These are phyloP conservation scores for Mortierella sp. DNA, from an alignment of 371 early-diverging fungal species.

Conservation along the genomic window DNA sequence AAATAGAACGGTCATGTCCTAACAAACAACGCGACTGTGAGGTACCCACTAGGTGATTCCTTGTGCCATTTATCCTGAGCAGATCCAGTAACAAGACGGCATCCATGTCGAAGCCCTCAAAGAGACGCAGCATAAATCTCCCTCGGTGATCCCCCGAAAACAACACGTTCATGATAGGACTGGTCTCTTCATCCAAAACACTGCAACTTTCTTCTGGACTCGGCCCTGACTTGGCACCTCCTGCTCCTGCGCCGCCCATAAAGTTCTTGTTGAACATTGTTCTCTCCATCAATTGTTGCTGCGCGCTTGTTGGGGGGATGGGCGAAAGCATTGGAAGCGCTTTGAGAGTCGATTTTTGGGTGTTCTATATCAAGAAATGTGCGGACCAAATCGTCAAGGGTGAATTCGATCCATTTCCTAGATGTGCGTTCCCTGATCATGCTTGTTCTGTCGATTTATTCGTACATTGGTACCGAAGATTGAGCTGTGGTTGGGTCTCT, in stretches of 20 bases:
- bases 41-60: constrained; percentile 9
- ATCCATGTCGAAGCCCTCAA: constrained; percentile 40
- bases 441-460: background rate
- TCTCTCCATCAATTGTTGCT: constrained; percentile 31
- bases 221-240: background rate
- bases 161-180: constrained; percentile 45
- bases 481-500: background rate
- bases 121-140: constrained; percentile 23
- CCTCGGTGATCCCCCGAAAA: constrained; percentile 33
- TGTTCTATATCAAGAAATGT: constrained; percentile 11
- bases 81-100: constrained; percentile 23
- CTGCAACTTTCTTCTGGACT: constrained; percentile 6
- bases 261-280: constrained; percentile 32
- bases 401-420: background rate
- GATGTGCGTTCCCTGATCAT: background rate
- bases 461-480: constrained; percentile 33
- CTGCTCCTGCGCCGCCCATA: background rate
- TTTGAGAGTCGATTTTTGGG: constrained; percentile 29
- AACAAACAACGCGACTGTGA: too few species aligned
- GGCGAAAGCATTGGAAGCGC: constrained; percentile 36
- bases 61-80: constrained; percentile 9
- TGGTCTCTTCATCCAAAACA: constrained; percentile 37
- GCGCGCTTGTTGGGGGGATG: constrained; percentile 33
- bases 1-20: background rate
- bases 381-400: constrained; percentile 19